Base-by-base conservation (phyloP, 2,329 filamentous ascomycete species). In the Penicillium brevicompactum region DNA sequence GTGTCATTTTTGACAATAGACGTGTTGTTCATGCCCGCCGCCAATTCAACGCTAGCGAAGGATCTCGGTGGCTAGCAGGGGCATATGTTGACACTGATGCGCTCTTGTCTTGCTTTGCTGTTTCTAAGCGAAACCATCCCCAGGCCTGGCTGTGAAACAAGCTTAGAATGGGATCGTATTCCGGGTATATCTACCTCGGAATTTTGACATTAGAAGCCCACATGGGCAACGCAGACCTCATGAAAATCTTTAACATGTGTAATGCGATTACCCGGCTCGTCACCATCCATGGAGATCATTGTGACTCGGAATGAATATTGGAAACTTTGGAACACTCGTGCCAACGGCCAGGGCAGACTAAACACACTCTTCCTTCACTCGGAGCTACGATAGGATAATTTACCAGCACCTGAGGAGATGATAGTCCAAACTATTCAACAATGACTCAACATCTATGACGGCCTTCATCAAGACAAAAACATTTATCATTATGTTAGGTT, bases 1-100 rank as follows among this genome's bases (percentile, higher is more conserved):
- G 91, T 69, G 92, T 92, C 11, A 82, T 99, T n/a, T 97, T 99
- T 69, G 88, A 96, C 70, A 97, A 97, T 69, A 77, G 86, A 56
- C 82, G 93, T 16, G 81, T 96, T n/a, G 74, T 96, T 68, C 94
- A 97, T 77, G 93, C 92, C 0, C 81, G 94, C 4, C 82, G 80
- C 14, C 84, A 86, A 30, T 97, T 97, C 73, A 86, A 93, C 55
- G 67, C 70, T 18, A 56, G 54, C 3, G 80, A 81, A 6, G 90
- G 90, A 1, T 82, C 86, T 58, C 81, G 93, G 49, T 96, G 91
- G 90, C 75, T 97, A 51, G 89, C 90, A 64, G 94, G 94, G 4
- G 84, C 90, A 0, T 99, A 97, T 74, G 80, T 97, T 27, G 84
- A 89, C 58, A 79, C 82, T 5, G 87, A 90, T 75, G 83, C 84